These are phyloP conservation scores for Globisporangium yorkense DNA, from an alignment of 352 stramenopile species.

Conservation along the genomic window DNA sequence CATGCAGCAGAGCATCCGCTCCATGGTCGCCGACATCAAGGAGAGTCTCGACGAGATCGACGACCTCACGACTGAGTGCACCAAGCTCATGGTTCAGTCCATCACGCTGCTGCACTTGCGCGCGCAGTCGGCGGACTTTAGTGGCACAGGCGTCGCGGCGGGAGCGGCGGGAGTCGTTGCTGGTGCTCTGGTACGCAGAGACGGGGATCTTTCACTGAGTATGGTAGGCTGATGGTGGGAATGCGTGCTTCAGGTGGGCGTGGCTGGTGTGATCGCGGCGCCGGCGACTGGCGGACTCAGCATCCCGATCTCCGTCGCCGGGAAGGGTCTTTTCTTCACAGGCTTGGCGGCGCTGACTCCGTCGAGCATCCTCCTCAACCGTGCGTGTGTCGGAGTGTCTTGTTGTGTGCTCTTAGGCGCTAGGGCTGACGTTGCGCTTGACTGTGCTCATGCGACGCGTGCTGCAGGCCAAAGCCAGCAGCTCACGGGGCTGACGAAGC, in stretches of 20 bases:
- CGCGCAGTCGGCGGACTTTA: conserved; percentile 75
- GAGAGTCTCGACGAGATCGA: conserved; percentile 76
- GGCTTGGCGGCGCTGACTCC: conserved; percentile 71
- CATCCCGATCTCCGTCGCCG: conserved; percentile 72
- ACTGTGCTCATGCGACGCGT: not conserved
- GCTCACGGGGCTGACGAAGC: conserved; percentile 58
- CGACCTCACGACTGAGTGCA: conserved; percentile 74
- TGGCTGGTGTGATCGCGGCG: conserved; percentile 66
- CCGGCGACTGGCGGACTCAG: conserved; percentile 78
- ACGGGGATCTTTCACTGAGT: no score
- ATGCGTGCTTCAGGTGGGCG: conserved; percentile 33
- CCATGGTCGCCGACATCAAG: conserved; percentile 64
- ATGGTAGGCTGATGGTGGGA: not conserved
- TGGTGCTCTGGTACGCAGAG: conserved; percentile 47
- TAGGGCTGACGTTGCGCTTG: not conserved
- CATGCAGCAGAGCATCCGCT: conserved; percentile 65
- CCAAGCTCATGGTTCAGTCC: conserved; percentile 82
- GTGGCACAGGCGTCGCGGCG: conserved; percentile 74
- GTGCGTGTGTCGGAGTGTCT: conserved; percentile 29
- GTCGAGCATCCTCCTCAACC: conserved; percentile 82
- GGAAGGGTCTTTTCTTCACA: conserved; percentile 82
- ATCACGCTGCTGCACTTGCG: conserved; percentile 83
- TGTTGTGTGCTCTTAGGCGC: not conserved
- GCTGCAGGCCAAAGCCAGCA: conserved; percentile 74
- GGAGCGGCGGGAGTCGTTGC: conserved; percentile 77